Evolutionary conservation across 2,329 filamentous ascomycete genomes (phyloP), one percentile per base, ranked within the genome.

Genomic region (Alternaria sp.): DNA sequence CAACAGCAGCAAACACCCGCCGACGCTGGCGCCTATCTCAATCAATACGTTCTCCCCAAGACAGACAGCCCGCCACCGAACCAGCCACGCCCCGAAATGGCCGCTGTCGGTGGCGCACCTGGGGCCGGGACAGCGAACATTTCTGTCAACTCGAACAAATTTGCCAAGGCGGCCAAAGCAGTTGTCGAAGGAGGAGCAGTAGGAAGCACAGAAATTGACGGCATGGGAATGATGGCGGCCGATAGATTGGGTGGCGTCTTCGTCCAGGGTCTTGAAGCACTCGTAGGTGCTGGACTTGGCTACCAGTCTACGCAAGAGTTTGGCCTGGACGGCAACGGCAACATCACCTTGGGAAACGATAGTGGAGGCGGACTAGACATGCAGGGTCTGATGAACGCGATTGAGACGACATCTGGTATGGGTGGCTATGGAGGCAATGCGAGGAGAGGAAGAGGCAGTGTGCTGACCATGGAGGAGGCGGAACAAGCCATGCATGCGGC

Each of bases 31-130:
- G 65, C 68, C 5, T 77, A 76, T 23, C 61, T 77, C 0, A 77
- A 77, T 24, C 74, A 77, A 45, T 77, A 76, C 52, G 73, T 77
- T 7, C 65, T 77, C 11, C 74, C 74, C 0, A 69, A 67, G n/a
- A 75, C 73, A 2, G 74, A 77, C 52, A 73, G 71, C 46, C 73
- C 71, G 9, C 63, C 72, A 5, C 69, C 70, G 1, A 74, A 70
- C 45, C 69, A 71, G n/a, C 66, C 73, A 3, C 67, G 73, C 5
- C 65, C 69, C 2, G 74, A 77, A 50, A 76, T 74, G 72, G 72
- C 71, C 29, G 73, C 73, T 28, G 74, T 77, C 8, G 74, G 74
- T 39, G 75, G 74, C 9, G 65, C 67, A 0, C 74, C 75, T 11
- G 73, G 72, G 0, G 63, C 68, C 6, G 73, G 74, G 28, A 69